These are phyloP conservation scores for Angophora floribunda DNA, from an alignment of 345 rosid species.

Conservation along the genomic window DNA sequence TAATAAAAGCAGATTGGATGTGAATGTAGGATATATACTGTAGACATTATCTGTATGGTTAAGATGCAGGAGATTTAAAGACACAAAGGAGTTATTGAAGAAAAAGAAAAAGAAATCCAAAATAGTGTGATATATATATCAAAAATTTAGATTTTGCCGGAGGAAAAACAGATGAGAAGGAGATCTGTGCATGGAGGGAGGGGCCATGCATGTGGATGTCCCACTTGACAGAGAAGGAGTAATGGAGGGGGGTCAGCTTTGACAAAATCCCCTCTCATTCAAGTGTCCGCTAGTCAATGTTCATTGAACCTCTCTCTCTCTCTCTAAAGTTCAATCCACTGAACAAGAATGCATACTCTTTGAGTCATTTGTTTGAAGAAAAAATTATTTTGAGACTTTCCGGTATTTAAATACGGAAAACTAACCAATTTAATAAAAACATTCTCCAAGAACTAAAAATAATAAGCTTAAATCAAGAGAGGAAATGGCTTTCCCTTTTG, in stretches of 20 bases:
- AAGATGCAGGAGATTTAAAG: not conserved
- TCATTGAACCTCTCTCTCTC: not conserved
- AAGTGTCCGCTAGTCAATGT: not conserved
- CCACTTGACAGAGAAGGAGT: not conserved
- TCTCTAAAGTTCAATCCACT: not conserved
- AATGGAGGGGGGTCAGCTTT: not conserved
- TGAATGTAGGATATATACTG: not conserved
- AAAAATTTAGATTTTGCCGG: not conserved
- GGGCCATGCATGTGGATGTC: not conserved
- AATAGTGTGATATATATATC: no score
- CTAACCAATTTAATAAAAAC: not conserved
- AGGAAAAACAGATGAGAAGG: not conserved
- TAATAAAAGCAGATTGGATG: not conserved
- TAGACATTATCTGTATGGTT: not conserved
- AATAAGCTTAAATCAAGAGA: not conserved
- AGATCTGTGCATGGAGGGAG: not conserved
- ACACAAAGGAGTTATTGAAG: not conserved
- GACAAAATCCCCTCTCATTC: not conserved
- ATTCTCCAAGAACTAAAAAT: not conserved
- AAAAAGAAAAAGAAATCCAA: no score
- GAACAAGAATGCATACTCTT: not conserved
- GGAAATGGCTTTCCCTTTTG: not conserved
- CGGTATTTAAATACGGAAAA: not conserved
- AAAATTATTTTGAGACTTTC: not conserved
- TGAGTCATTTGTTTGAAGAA: no score